Base-by-base conservation (phyloP, 2,329 filamentous ascomycete genomes). In the Exophiala xenobiotica region DNA sequence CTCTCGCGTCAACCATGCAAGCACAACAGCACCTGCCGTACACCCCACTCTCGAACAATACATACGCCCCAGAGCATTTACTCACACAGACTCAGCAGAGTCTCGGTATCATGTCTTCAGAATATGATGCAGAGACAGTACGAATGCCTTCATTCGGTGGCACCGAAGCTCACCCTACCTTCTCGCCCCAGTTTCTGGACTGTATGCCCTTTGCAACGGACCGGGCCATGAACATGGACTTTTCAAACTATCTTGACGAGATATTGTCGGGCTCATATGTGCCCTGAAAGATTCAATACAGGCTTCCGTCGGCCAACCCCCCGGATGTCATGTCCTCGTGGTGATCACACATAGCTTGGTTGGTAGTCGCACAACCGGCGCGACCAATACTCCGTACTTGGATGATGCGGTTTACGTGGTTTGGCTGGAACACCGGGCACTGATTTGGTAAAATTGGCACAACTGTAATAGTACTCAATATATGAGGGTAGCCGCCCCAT, bases 221-320 rank as follows among this genome's bases (percentile, higher is more conserved):
- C 9, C 24, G 43, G 18, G 22, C 23, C 12, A 20, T 46, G 12
- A 35, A 35, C 24, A 33, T 35, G 14, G 27, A 46, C 24, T 46
- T 46, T 19, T 46, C 43, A 8, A 46, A 33, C 24, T 46, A 46
- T 20, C 43, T 46, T 6, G 43, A 46, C 27, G 43, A 46, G 14
- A 11, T 46, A 6, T 35, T 46, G 6, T 46, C 43, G 6, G 43
- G 43, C n/a, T 46, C 43, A 11, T 46, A 46, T 35, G 8, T 46
- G 16, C 43, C 24, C 12, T 46, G 35, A 29, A n/a, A n/a, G n/a
- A n/a, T n/a, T n/a, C n/a, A n/a, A n/a, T n/a, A n/a, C n/a, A n/a
- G n/a, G n/a, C n/a, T n/a, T n/a, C n/a, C n/a, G n/a, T n/a, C n/a
- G n/a, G n/a, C n/a, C n/a, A n/a, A n/a, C n/a, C n/a, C n/a, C n/a